Evolutionary conservation across 2,329 filamentous ascomycete genomes (phyloP).

Genomic region (Chalaropsis thielavioides): DNA sequence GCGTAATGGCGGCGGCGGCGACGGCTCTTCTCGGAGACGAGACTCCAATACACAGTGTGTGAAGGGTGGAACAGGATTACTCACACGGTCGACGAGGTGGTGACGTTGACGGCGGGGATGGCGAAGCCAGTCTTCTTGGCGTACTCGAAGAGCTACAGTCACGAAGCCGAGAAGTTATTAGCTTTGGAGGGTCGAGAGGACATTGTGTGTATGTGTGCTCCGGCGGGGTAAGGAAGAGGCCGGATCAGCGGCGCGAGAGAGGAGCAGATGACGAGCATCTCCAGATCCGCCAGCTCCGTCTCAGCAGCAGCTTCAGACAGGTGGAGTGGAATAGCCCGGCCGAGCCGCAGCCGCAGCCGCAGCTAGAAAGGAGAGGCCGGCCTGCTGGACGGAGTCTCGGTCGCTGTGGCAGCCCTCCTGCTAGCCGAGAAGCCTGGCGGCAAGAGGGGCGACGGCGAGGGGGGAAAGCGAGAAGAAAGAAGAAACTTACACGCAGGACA

Average conservation of each 20-base stretch:
- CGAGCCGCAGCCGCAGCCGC: background rate
- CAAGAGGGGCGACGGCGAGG: background rate
- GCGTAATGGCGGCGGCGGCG: background rate
- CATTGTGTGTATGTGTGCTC: background rate
- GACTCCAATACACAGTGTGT: background rate
- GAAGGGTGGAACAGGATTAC: constrained; percentile 1
- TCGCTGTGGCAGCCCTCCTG: background rate
- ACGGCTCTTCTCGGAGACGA: background rate
- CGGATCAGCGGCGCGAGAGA: too few species aligned
- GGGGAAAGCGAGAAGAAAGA: background rate
- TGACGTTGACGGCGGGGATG: constrained; percentile 86
- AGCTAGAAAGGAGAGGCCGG: background rate
- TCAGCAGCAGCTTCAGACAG: background rate
- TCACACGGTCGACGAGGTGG: constrained; percentile 57
- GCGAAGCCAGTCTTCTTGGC: constrained; percentile 77
- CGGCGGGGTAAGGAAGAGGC: background rate
- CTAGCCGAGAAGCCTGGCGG: background rate
- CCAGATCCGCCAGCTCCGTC: background rate
- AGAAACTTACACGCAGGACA: constrained; percentile 27
- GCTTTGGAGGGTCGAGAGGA: background rate
- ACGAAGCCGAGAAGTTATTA: background rate
- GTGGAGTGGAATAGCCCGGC: background rate
- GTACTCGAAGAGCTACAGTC: constrained; percentile 60
- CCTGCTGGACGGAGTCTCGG: too few species aligned
- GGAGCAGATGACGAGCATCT: background rate